These are phyloP conservation scores for Leccinum broughii DNA, from an alignment of 768 basidiomycete genomes.

Conservation along the genomic window DNA sequence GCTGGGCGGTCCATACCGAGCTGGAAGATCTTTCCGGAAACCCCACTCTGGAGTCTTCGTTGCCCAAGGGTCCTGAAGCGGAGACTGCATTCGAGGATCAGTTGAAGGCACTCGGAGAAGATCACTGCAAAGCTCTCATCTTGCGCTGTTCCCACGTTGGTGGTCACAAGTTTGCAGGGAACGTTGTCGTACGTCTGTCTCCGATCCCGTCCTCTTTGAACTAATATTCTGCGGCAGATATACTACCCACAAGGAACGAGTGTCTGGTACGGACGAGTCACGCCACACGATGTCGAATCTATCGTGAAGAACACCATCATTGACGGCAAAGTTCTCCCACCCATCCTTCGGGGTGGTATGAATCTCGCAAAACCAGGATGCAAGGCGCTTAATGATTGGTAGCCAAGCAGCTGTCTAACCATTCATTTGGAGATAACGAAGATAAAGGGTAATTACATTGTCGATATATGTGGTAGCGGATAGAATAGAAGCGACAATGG, in stretches of 20 bases:
- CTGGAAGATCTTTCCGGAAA: slow-evolving; percentile 54
- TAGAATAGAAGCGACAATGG: slow-evolving; percentile 21
- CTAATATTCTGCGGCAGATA: slow-evolving; percentile 49
- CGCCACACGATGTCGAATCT: slow-evolving; percentile 83
- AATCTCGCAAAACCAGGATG: slow-evolving; percentile 74
- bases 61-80: slow-evolving; percentile 36
- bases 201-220: neutral
- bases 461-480: slow-evolving; percentile 28
- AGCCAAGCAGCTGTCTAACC: slow-evolving; percentile 12
- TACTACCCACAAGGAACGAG: slow-evolving; percentile 83
- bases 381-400: slow-evolving; percentile 74
- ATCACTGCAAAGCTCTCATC: slow-evolving; percentile 72
- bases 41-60: slow-evolving; percentile 28
- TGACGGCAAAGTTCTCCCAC: slow-evolving; percentile 78
- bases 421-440: slow-evolving; percentile 1
- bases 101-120: slow-evolving; percentile 46
- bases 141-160: slow-evolving; percentile 89
- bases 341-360: slow-evolving; percentile 82
- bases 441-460: slow-evolving; percentile 24
- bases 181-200: slow-evolving; percentile 70
- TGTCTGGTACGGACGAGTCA: slow-evolving; percentile 94
- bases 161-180: slow-evolving; percentile 91
- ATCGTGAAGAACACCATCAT: slow-evolving; percentile 88
- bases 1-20: slow-evolving; percentile 77
- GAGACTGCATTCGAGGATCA: slow-evolving; percentile 53